Evolutionary conservation across 345 rosid genomes (phyloP), one percentile per base, ranked within the genome.

Genomic region (Isatis tinctoria): DNA sequence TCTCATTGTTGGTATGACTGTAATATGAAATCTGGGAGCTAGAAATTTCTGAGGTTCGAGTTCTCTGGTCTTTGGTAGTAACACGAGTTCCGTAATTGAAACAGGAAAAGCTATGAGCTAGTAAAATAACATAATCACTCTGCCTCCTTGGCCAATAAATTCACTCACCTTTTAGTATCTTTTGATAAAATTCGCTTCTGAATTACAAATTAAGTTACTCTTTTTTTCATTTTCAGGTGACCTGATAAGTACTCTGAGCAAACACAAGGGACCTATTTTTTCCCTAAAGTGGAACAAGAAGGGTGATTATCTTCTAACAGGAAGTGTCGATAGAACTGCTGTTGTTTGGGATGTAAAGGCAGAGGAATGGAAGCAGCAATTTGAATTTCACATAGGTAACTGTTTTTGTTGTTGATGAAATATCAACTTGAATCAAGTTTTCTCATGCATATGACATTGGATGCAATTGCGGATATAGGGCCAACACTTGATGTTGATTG

Each of bases 221-320:
- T 22, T 20, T 35, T 35, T 62, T 6, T 58, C 45, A 17, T 8
- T 40, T 74, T 22, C 74, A 96, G 99, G 99, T 47, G 98, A 96
- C 20, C 77, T 92, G 66, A 92, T 75, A 82, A 79, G 87, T 80
- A 90, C 97, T 18, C 74, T 96, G 80, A 92, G 87, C 78, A 96
- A 91, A 75, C 99, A 96, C 79, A 90, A 89, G 76, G 99, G 97
- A 41, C 97, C 99, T 45, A 89, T 96, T 51, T 96, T 96, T 82
- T 90, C 99, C 67, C 83, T 96, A n/a, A 96, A 96, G 84, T 96
- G 99, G 99, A 96, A 96, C 83, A 96, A 92, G 84, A 96, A 92
- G 82, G 97, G 99, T 54, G 98, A 96, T 81, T 96, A 87, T 82
- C 97, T 96, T 81, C 93, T 96, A 44, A 92, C 98, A 17, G 99